phyloP scores from a whole-genome alignment of 2,329 filamentous ascomycete genomes.

The Trichophyton rubrum region DNA sequence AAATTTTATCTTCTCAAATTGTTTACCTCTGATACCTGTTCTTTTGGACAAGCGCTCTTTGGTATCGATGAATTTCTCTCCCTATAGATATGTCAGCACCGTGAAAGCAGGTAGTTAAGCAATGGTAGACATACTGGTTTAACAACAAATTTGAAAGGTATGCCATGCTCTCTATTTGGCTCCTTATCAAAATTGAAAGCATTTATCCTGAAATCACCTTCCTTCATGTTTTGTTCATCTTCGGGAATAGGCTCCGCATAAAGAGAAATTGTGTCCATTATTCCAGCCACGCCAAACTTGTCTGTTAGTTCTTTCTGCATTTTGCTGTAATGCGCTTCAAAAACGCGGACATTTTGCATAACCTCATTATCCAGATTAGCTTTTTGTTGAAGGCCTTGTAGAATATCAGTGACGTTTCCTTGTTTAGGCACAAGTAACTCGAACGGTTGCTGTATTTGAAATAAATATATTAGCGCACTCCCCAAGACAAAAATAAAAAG shows the following conservation, averaged over 20 bases:
- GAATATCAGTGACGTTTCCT: constrained; percentile 65
- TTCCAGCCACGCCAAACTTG: constrained; percentile 61
- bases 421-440: constrained; percentile 83
- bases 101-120: background rate
- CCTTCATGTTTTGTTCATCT: constrained; percentile 50
- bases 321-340: constrained; percentile 70
- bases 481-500: background rate
- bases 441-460: constrained; percentile 49
- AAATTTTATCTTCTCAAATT: constrained; percentile 97
- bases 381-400: constrained; percentile 67
- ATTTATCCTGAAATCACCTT: constrained; percentile 56
- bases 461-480: constrained; percentile 1
- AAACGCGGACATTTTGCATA: constrained; percentile 61
- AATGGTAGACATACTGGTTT: constrained; percentile 50
- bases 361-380: constrained; percentile 65
- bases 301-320: constrained; percentile 64
- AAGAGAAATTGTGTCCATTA: constrained; percentile 75
- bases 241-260: constrained; percentile 72
- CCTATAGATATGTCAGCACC: constrained; percentile 36
- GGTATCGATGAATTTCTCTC: constrained; percentile 77
- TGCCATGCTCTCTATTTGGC: constrained; percentile 66
- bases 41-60: constrained; percentile 89
- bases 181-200: constrained; percentile 93
- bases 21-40: constrained; percentile 92
- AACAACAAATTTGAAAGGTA: constrained; percentile 82